These are phyloP conservation scores for Hevea brasiliensis DNA, from an alignment of 345 rosid genomes.

Conservation along the genomic window DNA sequence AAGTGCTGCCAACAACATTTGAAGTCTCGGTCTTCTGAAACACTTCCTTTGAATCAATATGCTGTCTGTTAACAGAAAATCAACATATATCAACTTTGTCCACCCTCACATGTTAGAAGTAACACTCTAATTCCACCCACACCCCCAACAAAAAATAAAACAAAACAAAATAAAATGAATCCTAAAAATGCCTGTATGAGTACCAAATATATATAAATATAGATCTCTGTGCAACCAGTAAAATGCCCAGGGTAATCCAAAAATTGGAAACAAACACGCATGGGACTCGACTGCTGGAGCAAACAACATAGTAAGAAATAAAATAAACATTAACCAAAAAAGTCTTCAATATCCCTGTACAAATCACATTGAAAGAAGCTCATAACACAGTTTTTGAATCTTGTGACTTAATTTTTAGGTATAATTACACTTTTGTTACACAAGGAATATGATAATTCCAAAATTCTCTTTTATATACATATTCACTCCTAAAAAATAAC, in stretches of 20 bases:
- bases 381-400: neutral
- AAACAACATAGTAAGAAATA: too few species aligned
- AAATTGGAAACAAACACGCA: too few species aligned
- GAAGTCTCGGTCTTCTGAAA: constrained; percentile 66
- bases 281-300: too few species aligned
- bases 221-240: too few species aligned
- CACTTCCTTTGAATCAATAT: constrained; percentile 74
- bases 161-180: too few species aligned
- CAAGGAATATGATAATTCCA: neutral
- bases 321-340: neutral
- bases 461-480: neutral
- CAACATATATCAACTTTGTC: neutral
- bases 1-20: constrained; percentile 34
- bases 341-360: neutral
- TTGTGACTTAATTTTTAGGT: neutral
- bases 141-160: too few species aligned
- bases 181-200: too few species aligned
- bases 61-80: constrained; percentile 52
- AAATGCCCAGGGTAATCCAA: too few species aligned
- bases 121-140: too few species aligned
- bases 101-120: neutral
- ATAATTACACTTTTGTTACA: neutral
- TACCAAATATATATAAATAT: too few species aligned
- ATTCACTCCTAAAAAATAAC: neutral
- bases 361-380: neutral